A percentile compares a stretch with the other conserved stretches of the same genome.
Conservation (phyloP, 169 alveolate genomes). For the Cryptosporidium parvum region DNA sequence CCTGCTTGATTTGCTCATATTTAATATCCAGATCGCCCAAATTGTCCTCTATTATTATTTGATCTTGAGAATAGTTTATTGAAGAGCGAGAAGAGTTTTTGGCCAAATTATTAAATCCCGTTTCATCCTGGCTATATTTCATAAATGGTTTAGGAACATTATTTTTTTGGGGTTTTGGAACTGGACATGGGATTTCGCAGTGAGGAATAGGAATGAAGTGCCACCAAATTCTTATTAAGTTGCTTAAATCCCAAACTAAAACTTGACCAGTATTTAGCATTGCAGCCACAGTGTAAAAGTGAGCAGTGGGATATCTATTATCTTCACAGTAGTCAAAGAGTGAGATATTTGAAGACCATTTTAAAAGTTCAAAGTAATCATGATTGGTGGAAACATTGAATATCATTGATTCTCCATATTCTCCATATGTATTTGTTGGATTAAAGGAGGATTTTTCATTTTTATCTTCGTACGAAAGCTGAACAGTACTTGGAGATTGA, state of each 20-base stretch:
- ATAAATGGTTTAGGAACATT: slow-evolving; percentile 67
- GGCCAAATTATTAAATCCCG: neutral
- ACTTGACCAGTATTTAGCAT: slow-evolving; percentile 72
- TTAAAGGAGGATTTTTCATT: neutral
- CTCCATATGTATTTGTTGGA: slow-evolving; percentile 40
- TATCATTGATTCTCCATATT: slow-evolving; percentile 72
- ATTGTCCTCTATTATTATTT: neutral
- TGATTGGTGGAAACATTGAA: slow-evolving; percentile 63
- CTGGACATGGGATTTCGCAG: slow-evolving; percentile 75
- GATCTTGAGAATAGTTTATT: neutral
- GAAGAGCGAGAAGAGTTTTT: slow-evolving; percentile 7
- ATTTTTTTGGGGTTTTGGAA: slow-evolving; percentile 67
- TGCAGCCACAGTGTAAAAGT: slow-evolving; percentile 73
- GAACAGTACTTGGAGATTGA: slow-evolving; percentile 45
- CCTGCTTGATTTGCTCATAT: neutral
- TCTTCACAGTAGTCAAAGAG: slow-evolving; percentile 51
- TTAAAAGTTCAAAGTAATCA: slow-evolving; percentile 61
- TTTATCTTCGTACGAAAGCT: neutral
- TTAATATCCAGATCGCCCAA: neutral
- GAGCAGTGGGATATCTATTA: slow-evolving; percentile 66
- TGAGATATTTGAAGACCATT: slow-evolving; percentile 69
- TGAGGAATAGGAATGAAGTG: slow-evolving; percentile 73
- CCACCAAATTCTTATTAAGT: slow-evolving; percentile 71
- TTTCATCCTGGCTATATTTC: slow-evolving; percentile 57
- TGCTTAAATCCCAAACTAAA: slow-evolving; percentile 71